Percentiles rank a stretch among this genome's conserved stretches.
Conservation (phyloP, 2,329 filamentous ascomycete species). For the Neofusicoccum sp. region DNA sequence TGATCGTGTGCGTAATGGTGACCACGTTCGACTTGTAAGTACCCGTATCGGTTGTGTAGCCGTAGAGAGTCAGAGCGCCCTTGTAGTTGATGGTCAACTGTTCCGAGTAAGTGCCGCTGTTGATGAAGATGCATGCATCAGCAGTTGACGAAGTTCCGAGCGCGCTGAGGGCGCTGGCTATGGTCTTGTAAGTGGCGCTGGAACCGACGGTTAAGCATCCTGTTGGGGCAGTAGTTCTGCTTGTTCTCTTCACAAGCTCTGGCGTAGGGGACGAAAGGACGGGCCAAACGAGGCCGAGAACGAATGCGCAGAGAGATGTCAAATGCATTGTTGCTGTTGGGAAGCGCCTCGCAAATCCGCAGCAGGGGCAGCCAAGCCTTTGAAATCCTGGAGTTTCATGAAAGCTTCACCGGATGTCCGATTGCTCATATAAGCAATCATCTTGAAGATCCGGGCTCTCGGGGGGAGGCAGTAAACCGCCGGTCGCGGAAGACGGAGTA, state of each 20-base stretch:
- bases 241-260: neutral
- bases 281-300: neutral
- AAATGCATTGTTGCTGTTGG: neutral
- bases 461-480: neutral
- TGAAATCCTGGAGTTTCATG: too few species aligned
- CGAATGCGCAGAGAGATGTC: neutral
- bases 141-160: constrained; percentile 55
- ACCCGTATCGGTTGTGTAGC: constrained; percentile 57
- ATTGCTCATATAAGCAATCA: neutral
- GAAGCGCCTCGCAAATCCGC: too few species aligned
- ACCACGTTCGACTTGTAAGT: constrained; percentile 60
- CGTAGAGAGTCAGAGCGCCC: constrained; percentile 59
- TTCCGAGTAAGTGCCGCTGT: constrained; percentile 62
- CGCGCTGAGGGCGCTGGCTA: constrained; percentile 62
- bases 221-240: constrained; percentile 49
- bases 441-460: neutral
- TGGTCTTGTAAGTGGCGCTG: constrained; percentile 46
- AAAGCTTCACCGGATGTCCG: too few species aligned
- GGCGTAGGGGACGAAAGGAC: neutral
- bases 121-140: constrained; percentile 64
- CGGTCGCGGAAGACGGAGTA: neutral
- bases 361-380: too few species aligned
- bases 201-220: constrained; percentile 55
- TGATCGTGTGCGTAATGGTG: constrained; percentile 53
- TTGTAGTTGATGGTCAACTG: constrained; percentile 59